Evolutionary conservation across 2,329 filamentous ascomycete genomes (phyloP), one percentile per base, ranked within the genome.

Genomic region (Sarocladium strictum): DNA sequence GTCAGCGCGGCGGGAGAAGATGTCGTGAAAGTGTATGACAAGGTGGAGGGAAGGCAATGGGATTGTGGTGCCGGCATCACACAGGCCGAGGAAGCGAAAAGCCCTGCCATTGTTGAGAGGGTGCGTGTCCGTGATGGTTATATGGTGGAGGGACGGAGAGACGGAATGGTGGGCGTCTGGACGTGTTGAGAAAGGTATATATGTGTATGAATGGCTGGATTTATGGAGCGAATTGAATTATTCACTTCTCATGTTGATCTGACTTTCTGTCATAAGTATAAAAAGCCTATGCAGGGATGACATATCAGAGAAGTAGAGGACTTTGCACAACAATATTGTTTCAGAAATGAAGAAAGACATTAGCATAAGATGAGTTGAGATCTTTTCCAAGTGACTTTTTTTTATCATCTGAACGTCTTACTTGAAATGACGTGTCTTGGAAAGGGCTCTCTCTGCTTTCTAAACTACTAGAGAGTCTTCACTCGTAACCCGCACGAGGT

Each of bases 11-110:
- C 91, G 0, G 89, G 92, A 40, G 94, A 97, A 70, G 86, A 91
- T 64, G 90, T 97, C 23, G 92, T 94, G 62, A 99, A 99, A 74
- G 88, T 99, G 57, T 99, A 97, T 73, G 94, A 99, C 74, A 97
- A 97, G 78, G 86, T 90, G 2, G 94, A 99, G 67, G 91, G 91
- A 38, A 79, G 90, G 58, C 94, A 97, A 70, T 99, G 94, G 94
- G 90, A 96, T 69, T 97, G 92, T 70, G 94, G 94, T 53, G 86
- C 90, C 2, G 93, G 92, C 33, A 83, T 88, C 49, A 79, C 78
- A 2, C 85, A 85, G 56, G 82, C 84, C 19, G 84, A 87, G 53
- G 80, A 84, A 55, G 83, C 80, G 12, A 84, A 82, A 61, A 78
- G 75, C 55, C 80, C 85, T 6, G 80, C 85, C 14, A 78, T 86